Evolutionary conservation across 306 rosid species (phyloP).

Genomic region (Elaeagnus macrophylla): DNA sequence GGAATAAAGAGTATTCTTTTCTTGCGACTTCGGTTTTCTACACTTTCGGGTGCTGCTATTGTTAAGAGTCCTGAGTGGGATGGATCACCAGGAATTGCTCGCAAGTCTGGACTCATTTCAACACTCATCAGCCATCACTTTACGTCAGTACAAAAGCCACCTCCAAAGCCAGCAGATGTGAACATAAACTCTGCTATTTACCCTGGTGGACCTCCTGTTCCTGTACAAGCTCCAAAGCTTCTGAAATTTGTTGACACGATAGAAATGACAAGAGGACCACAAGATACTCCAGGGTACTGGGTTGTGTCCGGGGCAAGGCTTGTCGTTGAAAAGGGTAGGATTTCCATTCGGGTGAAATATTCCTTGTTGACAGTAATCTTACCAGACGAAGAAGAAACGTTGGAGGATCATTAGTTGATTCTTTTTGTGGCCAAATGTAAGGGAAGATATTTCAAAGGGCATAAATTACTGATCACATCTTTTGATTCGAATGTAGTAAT

Average conservation of each 20-base stretch:
- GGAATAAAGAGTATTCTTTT: conserved; percentile 75
- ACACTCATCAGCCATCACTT: conserved; percentile 95
- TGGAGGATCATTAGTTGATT: conserved; percentile 41
- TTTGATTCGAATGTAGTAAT: no score
- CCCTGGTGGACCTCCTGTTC: conserved; percentile 95
- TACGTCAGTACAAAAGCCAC: conserved; percentile 67
- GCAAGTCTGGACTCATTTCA: conserved; percentile 88
- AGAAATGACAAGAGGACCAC: conserved; percentile 96
- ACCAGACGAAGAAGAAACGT: conserved; percentile 71
- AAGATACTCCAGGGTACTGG: conserved; percentile 95
- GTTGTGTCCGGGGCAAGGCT: conserved; percentile 94
- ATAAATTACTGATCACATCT: no score
- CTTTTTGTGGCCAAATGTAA: not conserved
- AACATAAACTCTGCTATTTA: conserved; percentile 88
- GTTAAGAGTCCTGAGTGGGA: conserved; percentile 88
- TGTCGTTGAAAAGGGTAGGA: conserved; percentile 72
- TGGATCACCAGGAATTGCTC: conserved; percentile 78
- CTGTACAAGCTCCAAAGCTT: conserved; percentile 80
- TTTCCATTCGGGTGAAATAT: conserved; percentile 74
- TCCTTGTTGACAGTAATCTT: conserved; percentile 62
- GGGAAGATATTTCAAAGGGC: not conserved
- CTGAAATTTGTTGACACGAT: conserved; percentile 81
- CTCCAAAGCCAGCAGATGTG: conserved; percentile 89
- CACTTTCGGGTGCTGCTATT: conserved; percentile 48
- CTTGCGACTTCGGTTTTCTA: conserved; percentile 67